Conservation (phyloP, 2,329 filamentous ascomycete species). For the Colletotrichum sp. region DNA sequence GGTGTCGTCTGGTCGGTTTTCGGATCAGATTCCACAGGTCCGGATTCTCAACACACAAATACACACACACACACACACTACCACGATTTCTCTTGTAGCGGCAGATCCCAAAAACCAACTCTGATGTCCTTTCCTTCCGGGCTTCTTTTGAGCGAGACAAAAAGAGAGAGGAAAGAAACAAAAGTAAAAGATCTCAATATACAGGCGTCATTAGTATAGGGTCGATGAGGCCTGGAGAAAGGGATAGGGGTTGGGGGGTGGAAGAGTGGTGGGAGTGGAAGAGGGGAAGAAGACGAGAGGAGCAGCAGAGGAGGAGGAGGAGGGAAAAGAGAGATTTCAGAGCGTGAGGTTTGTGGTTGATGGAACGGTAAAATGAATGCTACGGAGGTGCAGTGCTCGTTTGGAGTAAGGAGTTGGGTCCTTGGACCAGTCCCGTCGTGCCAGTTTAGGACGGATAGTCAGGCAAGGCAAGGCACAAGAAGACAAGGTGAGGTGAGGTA, state of each 20-base stretch:
- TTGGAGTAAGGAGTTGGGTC: background rate
- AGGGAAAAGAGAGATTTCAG: background rate
- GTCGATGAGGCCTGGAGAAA: conserved; percentile 25
- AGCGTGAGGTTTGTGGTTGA: background rate
- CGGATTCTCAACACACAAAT: background rate
- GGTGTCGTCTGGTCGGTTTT: conserved; percentile 4
- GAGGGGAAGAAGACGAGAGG: background rate
- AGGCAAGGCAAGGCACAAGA: background rate
- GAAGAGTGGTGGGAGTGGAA: background rate
- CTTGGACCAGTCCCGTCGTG: background rate
- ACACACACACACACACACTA: background rate
- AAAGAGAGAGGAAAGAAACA: conserved; percentile 19
- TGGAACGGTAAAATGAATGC: background rate
- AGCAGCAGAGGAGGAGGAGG: background rate
- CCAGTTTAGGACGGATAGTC: background rate
- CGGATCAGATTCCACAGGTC: conserved; percentile 15
- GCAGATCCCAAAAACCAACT: background rate
- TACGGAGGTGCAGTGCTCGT: background rate
- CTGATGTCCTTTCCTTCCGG: conserved; percentile 16
- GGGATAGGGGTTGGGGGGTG: conserved; percentile 17
- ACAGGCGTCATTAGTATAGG: conserved; percentile 24
- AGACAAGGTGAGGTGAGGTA: background rate
- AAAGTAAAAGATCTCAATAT: conserved; percentile 24
- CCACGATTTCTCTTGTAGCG: background rate
- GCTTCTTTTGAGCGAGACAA: conserved; percentile 5